Conservation (phyloP, 2,329 filamentous ascomycete genomes). For the Pseudogymnoascus sp. region DNA sequence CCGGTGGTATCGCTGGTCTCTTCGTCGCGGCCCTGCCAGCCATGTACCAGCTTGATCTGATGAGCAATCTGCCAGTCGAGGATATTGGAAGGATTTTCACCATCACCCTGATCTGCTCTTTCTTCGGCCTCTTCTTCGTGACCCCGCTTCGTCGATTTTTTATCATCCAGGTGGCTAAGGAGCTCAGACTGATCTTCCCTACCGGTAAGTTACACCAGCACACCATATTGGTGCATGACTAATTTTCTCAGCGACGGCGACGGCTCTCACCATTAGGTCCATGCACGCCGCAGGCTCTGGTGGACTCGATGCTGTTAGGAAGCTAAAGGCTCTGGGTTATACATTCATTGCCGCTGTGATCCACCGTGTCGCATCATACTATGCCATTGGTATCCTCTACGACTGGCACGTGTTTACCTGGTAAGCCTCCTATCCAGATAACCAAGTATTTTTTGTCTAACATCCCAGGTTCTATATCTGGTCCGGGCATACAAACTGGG, state of each 20-base stretch:
- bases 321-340: constrained; percentile 46
- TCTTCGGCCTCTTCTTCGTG: constrained; percentile 57
- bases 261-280: constrained; percentile 53
- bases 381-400: constrained; percentile 52
- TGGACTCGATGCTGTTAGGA: constrained; percentile 43
- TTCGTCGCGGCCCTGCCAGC: constrained; percentile 54
- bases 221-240: background rate
- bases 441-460: constrained; percentile 15
- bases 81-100: constrained; percentile 53
- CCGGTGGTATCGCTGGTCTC: constrained; percentile 48
- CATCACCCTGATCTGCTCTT: constrained; percentile 53
- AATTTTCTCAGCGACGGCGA: constrained; percentile 39
- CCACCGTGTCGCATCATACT: constrained; percentile 50
- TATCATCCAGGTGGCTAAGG: constrained; percentile 55
- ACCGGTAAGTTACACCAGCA: constrained; percentile 26
- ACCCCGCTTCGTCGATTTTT: constrained; percentile 60
- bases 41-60: constrained; percentile 47
- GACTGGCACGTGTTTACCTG: constrained; percentile 48
- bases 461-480: constrained; percentile 45
- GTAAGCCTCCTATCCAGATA: constrained; percentile 16
- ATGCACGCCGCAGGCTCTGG: constrained; percentile 51
- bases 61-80: constrained; percentile 38
- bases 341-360: constrained; percentile 43
- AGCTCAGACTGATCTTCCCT: constrained; percentile 52
- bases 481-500: constrained; percentile 42